Percentiles rank a stretch among this genome's conserved stretches.
These are phyloP conservation scores for Alternaria infectoria DNA, from an alignment of 2,329 filamentous ascomycete genomes.

Conservation along the genomic window DNA sequence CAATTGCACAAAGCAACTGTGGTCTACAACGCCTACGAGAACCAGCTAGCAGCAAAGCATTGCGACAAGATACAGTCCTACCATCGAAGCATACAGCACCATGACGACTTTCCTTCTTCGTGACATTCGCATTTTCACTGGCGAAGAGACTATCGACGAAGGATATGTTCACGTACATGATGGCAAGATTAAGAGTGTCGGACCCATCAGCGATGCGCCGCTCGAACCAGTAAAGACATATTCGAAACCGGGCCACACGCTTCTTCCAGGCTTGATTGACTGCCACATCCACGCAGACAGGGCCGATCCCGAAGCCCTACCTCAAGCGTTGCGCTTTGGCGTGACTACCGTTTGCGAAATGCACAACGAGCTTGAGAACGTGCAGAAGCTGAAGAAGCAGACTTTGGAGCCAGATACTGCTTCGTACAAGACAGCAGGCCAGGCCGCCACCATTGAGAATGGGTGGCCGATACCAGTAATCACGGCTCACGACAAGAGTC, in stretches of 20 bases:
- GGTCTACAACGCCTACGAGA: background rate
- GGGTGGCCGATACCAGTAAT: slow-evolving; percentile 59
- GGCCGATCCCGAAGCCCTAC: slow-evolving; percentile 49
- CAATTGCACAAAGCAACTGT: background rate
- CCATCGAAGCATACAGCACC: background rate
- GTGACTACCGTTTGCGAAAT: slow-evolving; percentile 61
- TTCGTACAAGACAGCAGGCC: slow-evolving; percentile 58
- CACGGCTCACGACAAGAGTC: slow-evolving; percentile 46
- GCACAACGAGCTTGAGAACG: slow-evolving; percentile 48
- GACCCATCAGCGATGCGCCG: slow-evolving; percentile 24
- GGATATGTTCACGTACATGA: slow-evolving; percentile 52
- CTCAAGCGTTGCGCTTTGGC: slow-evolving; percentile 57
- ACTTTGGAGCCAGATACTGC: slow-evolving; percentile 46
- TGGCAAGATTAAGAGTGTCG: slow-evolving; percentile 50
- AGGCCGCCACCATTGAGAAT: slow-evolving; percentile 58
- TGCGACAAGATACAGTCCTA: background rate
- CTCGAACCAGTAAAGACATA: slow-evolving; percentile 33
- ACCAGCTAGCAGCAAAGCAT: background rate
- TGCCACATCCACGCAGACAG: slow-evolving; percentile 57
- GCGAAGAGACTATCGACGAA: slow-evolving; percentile 49
- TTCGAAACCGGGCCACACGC: slow-evolving; percentile 55
- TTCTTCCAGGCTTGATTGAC: slow-evolving; percentile 60
- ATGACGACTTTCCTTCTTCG: slow-evolving; percentile 50
- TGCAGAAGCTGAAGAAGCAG: slow-evolving; percentile 38
- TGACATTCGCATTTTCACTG: slow-evolving; percentile 57